Percentiles rank a stretch among this genome's conserved stretches.
Conservation (phyloP, 2,329 filamentous ascomycete genomes). For the Pestalotiopsis sp. region DNA sequence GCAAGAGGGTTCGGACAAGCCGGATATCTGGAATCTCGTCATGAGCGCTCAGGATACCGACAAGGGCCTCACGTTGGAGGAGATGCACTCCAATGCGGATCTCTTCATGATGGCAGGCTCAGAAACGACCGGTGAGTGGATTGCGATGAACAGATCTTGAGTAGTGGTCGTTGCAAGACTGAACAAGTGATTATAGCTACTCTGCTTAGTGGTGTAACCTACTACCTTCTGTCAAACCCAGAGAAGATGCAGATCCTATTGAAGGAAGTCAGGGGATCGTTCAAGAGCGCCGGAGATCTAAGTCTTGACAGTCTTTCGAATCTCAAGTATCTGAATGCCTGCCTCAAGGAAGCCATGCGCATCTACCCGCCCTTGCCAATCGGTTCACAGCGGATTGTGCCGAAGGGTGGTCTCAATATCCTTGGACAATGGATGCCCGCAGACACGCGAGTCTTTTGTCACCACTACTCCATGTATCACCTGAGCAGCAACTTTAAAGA, state of each 20-base stretch:
- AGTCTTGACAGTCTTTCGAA: conserved; percentile 21
- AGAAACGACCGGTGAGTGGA: conserved; percentile 15
- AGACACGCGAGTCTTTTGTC: conserved; percentile 20
- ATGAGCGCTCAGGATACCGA: conserved; percentile 19
- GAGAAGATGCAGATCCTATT: conserved; percentile 22
- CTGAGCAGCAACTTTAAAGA: conserved; percentile 15
- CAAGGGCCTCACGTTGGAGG: conserved; percentile 12
- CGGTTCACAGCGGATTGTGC: conserved; percentile 21
- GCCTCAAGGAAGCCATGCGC: conserved; percentile 26
- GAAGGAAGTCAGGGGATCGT: conserved; percentile 27
- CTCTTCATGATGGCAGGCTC: conserved; percentile 18
- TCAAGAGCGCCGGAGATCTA: conserved; percentile 28
- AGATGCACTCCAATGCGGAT: conserved; percentile 20
- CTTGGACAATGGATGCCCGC: conserved; percentile 22
- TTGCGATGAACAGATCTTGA: conserved; percentile 16
- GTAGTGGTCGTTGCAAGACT: not conserved
- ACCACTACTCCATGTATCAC: conserved; percentile 22
- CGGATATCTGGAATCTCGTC: conserved; percentile 25
- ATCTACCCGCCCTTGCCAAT: conserved; percentile 26
- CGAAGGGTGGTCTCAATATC: conserved; percentile 25
- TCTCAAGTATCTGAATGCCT: conserved; percentile 30
- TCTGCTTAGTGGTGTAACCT: conserved; percentile 29
- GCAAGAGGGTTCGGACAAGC: conserved; percentile 20
- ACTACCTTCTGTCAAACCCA: conserved; percentile 28
- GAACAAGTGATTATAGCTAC: conserved; percentile 31